Evolutionary conservation across 2,329 filamentous ascomycete species (phyloP).

Genomic region (Penicillium decumbens): DNA sequence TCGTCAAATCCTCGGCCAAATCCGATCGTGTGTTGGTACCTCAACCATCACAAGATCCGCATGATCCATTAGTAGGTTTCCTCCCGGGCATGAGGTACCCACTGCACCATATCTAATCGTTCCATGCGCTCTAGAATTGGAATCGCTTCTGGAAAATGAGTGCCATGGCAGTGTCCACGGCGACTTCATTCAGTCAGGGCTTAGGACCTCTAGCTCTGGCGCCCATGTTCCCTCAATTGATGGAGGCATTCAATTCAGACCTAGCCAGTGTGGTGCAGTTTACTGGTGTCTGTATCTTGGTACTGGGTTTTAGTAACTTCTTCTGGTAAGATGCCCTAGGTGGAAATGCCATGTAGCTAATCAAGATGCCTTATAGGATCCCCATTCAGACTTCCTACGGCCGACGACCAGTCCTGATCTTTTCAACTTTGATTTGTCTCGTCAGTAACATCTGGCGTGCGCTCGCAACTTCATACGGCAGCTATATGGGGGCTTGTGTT

Average conservation of each 20-base stretch:
- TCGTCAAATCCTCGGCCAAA: constrained; percentile 52
- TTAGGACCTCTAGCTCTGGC: constrained; percentile 53
- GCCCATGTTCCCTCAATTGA: constrained; percentile 58
- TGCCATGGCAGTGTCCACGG: constrained; percentile 45
- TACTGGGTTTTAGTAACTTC: constrained; percentile 58
- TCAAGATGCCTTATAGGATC: constrained; percentile 40
- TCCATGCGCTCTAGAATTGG: constrained; percentile 42
- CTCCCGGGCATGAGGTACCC: neutral
- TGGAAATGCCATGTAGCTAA: neutral
- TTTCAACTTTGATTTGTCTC: constrained; percentile 51
- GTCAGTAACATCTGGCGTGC: constrained; percentile 56
- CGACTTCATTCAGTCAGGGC: constrained; percentile 51
- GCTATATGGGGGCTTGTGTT: constrained; percentile 61
- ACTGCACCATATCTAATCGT: neutral
- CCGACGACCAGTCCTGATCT: constrained; percentile 51
- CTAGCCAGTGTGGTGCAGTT: constrained; percentile 54
- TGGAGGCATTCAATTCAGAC: constrained; percentile 52
- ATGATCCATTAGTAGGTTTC: constrained; percentile 43
- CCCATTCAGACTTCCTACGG: constrained; percentile 54
- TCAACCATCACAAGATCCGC: constrained; percentile 46
- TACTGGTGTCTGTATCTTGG: constrained; percentile 53
- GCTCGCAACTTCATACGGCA: constrained; percentile 53
- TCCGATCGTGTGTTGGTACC: constrained; percentile 48
- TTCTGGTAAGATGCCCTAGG: constrained; percentile 44
- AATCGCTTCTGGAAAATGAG: constrained; percentile 46